Base-by-base conservation (phyloP, 306 rosid genomes). In the Quercus bicolor region DNA sequence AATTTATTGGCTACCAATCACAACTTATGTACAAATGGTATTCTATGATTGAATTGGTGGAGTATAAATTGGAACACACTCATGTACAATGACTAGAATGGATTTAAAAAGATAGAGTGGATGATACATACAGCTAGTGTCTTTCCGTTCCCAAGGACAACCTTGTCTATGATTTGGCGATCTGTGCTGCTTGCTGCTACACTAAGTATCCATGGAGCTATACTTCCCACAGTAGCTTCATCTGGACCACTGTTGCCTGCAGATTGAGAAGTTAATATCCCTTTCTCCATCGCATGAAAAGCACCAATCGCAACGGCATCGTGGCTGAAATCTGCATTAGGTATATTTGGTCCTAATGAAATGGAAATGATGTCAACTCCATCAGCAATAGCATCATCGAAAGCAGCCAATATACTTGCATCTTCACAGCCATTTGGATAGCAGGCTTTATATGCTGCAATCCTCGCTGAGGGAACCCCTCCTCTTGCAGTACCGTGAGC, bases 361-460 rank as follows among this genome's bases (percentile, higher is more conserved):
- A 84, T 20, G 0, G 83, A 31, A 29, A 87, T 82, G 2, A 85
- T 45, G 64, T 84, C 84, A 1, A 85, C 87, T 28, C 87, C 88
- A 68, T 87, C 88, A 4, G 91, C 85, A 37, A 87, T 82, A 20
- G 91, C 84, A 75, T 87, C 89, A 1, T 87, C 91, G 40, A 78
- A 83, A 57, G 81, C 86, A 8, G 77, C 84, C 19, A 87, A 20
- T 14, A 82, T 24, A 13, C 21, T n/a, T 4, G 31, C 48, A 0
- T 21, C 56, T n/a, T 20, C 11, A n/a, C 74, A 70, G 1, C 24
- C 52, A 0, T 0, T 0, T 1, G 12, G 0, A 45, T 0, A 5
- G 48, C 84, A 81, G 2, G 19, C 76, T 70, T 59, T 81, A 16
- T 81, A 81, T 6, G 13, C 24, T 21, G 84, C 80, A 69, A 81